A percentile compares a stretch with the other conserved stretches of the same genome.
Evolutionary conservation across 1,284 basidiomycete genomes (phyloP).

Genomic region (Mrakiaceae sp.): DNA sequence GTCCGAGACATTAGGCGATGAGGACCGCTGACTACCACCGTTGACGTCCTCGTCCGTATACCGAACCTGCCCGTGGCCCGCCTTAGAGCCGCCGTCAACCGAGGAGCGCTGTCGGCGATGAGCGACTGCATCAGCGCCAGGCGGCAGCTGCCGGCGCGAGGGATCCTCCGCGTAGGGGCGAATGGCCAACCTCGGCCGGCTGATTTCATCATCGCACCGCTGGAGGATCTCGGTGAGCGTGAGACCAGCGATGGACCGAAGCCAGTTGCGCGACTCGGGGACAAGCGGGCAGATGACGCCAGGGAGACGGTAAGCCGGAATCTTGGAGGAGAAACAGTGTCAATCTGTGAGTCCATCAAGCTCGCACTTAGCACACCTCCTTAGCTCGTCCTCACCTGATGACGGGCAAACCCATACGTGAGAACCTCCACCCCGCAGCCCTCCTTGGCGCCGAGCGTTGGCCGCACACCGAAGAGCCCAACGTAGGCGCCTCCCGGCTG

Average conservation of each 20-base stretch:
- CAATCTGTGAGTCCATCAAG: too few relatives aligned
- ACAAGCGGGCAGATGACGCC: slow-evolving; percentile 37
- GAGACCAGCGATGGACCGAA: slow-evolving; percentile 33
- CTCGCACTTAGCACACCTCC: too few relatives aligned
- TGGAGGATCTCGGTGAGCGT: slow-evolving; percentile 37
- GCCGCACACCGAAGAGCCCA: slow-evolving; percentile 40
- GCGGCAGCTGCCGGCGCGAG: background rate
- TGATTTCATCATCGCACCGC: slow-evolving; percentile 35
- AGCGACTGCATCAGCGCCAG: too few relatives aligned
- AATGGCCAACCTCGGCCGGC: slow-evolving; percentile 19
- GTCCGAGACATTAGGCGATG: slow-evolving; percentile 20
- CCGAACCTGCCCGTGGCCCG: too few relatives aligned
- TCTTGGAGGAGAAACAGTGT: slow-evolving; percentile 17
- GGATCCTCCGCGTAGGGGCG: background rate
- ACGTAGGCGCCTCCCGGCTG: slow-evolving; percentile 41
- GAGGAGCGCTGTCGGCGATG: background rate
- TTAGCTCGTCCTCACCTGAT: slow-evolving; percentile 27
- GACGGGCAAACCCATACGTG: slow-evolving; percentile 43
- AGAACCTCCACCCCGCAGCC: slow-evolving; percentile 35
- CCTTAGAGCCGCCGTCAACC: background rate
- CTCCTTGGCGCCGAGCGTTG: slow-evolving; percentile 29
- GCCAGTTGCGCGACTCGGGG: slow-evolving; percentile 34
- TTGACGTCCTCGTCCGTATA: too few relatives aligned
- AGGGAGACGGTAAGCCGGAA: slow-evolving; percentile 42
- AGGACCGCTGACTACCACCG: too few relatives aligned